These are phyloP conservation scores for Malus orientalis DNA, from an alignment of 306 rosid species.

Conservation along the genomic window DNA sequence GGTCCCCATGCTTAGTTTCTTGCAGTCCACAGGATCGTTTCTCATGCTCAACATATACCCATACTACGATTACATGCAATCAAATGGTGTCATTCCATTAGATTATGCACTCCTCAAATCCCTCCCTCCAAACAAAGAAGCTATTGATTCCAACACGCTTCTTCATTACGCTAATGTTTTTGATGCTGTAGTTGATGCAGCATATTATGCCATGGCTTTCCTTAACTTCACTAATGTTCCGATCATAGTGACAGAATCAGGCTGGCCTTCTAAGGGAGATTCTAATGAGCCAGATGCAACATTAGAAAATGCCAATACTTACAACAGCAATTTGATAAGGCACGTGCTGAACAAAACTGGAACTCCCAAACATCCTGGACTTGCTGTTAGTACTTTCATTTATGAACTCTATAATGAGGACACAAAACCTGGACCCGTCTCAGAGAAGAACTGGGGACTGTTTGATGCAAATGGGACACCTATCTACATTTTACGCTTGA, in stretches of 20 bases:
- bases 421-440: constrained; percentile 40
- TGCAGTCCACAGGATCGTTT: constrained; percentile 63
- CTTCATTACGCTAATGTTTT: constrained; percentile 79
- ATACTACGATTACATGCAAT: constrained; percentile 74
- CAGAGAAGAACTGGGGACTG: constrained; percentile 86
- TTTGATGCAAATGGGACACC: constrained; percentile 56
- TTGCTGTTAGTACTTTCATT: constrained; percentile 61
- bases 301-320: constrained; percentile 66
- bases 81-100: constrained; percentile 72
- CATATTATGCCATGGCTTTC: constrained; percentile 67
- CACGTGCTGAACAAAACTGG: constrained; percentile 71
- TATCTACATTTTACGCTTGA: constrained; percentile 56
- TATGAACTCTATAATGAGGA: constrained; percentile 84
- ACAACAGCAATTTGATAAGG: constrained; percentile 76
- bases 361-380: constrained; percentile 72
- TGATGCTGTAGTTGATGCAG: constrained; percentile 78
- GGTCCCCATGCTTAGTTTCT: constrained; percentile 65
- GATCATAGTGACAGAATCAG: constrained; percentile 69
- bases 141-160: constrained; percentile 76
- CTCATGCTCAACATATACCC: constrained; percentile 78
- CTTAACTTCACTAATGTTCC: constrained; percentile 67
- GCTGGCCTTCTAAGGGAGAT: constrained; percentile 77
- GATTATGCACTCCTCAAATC: constrained; percentile 75
- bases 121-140: constrained; percentile 68
- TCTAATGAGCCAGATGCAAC: constrained; percentile 74